phyloP scores from a whole-genome alignment of 768 basidiomycete genomes.

The Crucibulum laeve region DNA sequence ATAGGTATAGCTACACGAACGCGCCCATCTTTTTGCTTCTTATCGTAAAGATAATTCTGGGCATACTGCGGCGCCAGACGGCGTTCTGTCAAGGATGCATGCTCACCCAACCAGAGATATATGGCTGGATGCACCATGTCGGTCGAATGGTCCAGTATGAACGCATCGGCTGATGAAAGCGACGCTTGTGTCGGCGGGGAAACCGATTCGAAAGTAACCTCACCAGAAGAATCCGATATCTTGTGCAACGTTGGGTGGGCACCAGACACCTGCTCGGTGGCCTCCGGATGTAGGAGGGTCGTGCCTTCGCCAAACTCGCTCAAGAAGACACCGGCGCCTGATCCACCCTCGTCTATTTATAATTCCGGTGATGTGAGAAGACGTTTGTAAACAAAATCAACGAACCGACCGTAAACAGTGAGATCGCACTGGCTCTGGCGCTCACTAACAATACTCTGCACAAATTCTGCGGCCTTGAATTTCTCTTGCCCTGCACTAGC shows the following conservation, averaged over 20 bases:
- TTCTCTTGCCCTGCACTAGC: conserved; percentile 50
- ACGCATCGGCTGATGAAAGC: conserved; percentile 45
- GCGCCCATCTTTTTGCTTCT: conserved; percentile 12
- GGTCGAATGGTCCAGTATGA: conserved; percentile 43
- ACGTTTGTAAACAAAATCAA: neutral
- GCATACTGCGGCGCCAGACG: conserved; percentile 54
- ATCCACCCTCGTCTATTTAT: conserved; percentile 47
- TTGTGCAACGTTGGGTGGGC: conserved; percentile 26
- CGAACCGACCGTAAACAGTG: conserved; percentile 42
- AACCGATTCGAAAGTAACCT: conserved; percentile 31
- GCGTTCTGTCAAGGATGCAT: conserved; percentile 41
- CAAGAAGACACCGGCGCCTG: conserved; percentile 44
- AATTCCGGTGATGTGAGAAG: neutral
- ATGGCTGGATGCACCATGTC: conserved; percentile 33
- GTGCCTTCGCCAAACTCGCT: conserved; percentile 36
- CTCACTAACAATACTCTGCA: conserved; percentile 35
- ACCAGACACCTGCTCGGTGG: conserved; percentile 3
- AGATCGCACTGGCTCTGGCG: conserved; percentile 37
- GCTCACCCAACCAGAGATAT: conserved; percentile 56
- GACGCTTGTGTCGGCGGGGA: conserved; percentile 21
- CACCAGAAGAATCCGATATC: conserved; percentile 42
- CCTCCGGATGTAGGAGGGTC: conserved; percentile 10
- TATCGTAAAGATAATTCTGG: conserved; percentile 45
- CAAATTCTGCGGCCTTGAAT: conserved; percentile 61
- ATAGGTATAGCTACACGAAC: conserved; percentile 33